Evolutionary conservation across 1,139 yeast genomes (phyloP).

Genomic region (Candida freyschussii): DNA sequence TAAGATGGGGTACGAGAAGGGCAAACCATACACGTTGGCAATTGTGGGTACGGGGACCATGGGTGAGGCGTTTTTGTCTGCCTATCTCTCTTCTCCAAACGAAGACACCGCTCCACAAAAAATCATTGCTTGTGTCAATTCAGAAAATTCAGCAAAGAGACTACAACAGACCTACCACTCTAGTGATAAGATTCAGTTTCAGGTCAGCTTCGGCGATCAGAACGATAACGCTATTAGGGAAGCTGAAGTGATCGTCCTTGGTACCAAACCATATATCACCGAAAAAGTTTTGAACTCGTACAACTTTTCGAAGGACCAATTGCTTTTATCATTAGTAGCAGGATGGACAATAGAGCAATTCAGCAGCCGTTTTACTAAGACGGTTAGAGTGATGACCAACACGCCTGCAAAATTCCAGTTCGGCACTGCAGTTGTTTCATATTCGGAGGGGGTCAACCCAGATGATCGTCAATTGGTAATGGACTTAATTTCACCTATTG

Average conservation of each 20-base stretch:
- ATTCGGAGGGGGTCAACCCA: constrained; percentile 45
- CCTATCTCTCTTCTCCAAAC: constrained; percentile 52
- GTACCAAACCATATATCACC: constrained; percentile 82
- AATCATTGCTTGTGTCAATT: constrained; percentile 72
- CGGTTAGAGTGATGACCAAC: constrained; percentile 96
- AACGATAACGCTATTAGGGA: constrained; percentile 55
- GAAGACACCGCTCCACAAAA: constrained; percentile 48
- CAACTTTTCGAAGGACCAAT: constrained; percentile 42
- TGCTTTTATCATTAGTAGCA: constrained; percentile 81
- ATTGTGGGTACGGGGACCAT: constrained; percentile 92
- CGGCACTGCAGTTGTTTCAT: constrained; percentile 88
- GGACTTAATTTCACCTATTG: constrained; percentile 59
- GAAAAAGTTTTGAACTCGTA: constrained; percentile 48
- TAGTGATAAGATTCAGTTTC: constrained; percentile 41
- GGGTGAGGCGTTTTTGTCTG: constrained; percentile 93
- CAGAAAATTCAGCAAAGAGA: constrained; percentile 45
- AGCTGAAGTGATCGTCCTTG: constrained; percentile 72
- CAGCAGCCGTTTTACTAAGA: constrained; percentile 42
- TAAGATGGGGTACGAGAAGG: constrained; percentile 11
- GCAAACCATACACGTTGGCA: constrained; percentile 48
- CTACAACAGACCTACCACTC: constrained; percentile 39
- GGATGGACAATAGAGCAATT: constrained; percentile 84
- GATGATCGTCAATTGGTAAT: constrained; percentile 50
- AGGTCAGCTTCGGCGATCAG: constrained; percentile 46
- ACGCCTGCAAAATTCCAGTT: constrained; percentile 91